phyloP scores from a whole-genome alignment of 2,329 filamentous ascomycete genomes.

The Aurifilum marmelostoma region DNA sequence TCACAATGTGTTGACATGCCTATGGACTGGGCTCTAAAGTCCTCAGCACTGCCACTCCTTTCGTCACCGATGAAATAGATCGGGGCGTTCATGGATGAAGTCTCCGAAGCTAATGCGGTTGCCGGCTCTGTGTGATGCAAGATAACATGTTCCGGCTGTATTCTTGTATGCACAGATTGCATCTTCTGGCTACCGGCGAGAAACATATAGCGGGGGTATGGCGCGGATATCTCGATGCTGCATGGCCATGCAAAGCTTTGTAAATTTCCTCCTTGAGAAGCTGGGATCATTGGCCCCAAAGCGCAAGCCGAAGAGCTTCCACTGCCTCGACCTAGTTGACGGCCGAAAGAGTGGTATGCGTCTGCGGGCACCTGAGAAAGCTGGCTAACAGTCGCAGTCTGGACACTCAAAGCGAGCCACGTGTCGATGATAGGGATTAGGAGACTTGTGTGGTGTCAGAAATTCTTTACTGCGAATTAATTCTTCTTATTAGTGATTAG shows the following conservation, averaged over 20 bases:
- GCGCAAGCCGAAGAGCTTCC: background rate
- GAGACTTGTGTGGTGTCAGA: background rate
- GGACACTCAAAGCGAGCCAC: slow-evolving; percentile 11
- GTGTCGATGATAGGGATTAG: slow-evolving; percentile 1
- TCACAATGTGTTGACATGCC: slow-evolving; percentile 9
- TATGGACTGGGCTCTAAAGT: background rate
- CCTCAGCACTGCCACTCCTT: background rate
- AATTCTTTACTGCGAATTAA: background rate
- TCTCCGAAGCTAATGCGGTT: background rate
- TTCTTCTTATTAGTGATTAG: too few species aligned
- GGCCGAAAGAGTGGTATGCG: slow-evolving; percentile 5
- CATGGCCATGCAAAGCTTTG: slow-evolving; percentile 1
- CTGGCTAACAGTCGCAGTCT: slow-evolving; percentile 5
- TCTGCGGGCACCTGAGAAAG: background rate
- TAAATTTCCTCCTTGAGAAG: background rate
- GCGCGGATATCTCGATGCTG: background rate
- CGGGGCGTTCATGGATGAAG: background rate
- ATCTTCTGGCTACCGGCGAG: background rate
- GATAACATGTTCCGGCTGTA: background rate
- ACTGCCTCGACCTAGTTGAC: background rate
- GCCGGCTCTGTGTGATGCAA: background rate
- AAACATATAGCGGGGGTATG: background rate
- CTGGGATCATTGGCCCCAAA: background rate
- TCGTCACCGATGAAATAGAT: slow-evolving; percentile 8
- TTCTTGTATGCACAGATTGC: background rate